Conservation (phyloP, 2,329 filamentous ascomycete genomes). For the Paraconiothyrium brasiliense region DNA sequence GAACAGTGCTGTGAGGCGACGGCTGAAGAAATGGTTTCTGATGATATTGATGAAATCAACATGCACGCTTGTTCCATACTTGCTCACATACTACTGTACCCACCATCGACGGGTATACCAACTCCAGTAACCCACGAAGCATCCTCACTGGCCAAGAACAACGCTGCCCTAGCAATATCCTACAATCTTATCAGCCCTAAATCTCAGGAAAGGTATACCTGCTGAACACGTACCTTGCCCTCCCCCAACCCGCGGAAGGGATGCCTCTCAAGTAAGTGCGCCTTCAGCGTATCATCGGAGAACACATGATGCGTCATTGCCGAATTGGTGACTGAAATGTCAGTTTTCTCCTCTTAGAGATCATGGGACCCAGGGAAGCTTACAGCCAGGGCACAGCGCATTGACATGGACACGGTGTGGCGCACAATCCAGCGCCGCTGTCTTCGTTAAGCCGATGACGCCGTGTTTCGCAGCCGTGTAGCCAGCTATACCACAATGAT, state of each 20-base stretch:
- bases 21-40: neutral
- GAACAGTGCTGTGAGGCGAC: neutral
- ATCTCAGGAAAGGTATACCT: neutral
- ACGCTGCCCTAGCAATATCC: slow-evolving; percentile 50
- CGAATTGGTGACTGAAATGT: slow-evolving; percentile 25
- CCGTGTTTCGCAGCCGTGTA: slow-evolving; percentile 63
- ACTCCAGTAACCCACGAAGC: slow-evolving; percentile 58
- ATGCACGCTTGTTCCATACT: neutral
- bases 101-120: slow-evolving; percentile 58
- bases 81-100: slow-evolving; percentile 46
- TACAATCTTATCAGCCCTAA: slow-evolving; percentile 24
- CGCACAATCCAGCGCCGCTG: slow-evolving; percentile 62
- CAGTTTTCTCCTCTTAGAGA: slow-evolving; percentile 2
- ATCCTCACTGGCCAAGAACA: slow-evolving; percentile 60
- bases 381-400: slow-evolving; percentile 63
- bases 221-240: neutral
- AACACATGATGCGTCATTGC: slow-evolving; percentile 34
- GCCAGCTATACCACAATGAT: slow-evolving; percentile 14
- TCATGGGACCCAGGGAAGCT: slow-evolving; percentile 23
- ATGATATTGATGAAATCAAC: neutral
- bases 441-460: slow-evolving; percentile 60
- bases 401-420: slow-evolving; percentile 61
- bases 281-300: slow-evolving; percentile 20
- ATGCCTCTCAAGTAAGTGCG: slow-evolving; percentile 30
- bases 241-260: slow-evolving; percentile 42